Base-by-base conservation (phyloP, 2,329 filamentous ascomycete species). In the Penicillium thymicola region DNA sequence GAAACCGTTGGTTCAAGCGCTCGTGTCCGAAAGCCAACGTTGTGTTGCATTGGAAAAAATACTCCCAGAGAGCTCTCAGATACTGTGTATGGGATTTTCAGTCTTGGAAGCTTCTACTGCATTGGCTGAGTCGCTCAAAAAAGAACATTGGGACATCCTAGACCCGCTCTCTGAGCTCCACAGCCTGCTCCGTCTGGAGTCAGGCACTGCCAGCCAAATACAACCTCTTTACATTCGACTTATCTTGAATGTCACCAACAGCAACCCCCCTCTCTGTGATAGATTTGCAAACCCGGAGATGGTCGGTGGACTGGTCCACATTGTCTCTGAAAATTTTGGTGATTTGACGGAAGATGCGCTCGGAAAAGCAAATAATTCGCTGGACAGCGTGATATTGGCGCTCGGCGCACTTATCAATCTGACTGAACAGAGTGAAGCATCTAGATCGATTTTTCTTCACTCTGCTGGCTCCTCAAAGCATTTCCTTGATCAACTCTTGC, bases 401-500 rank as follows among this genome's bases (percentile, higher is more conserved):
- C 78, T 96, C 38, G 92, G 91, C 0, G 85, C 90, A 23, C 83
- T 93, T 74, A 96, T 96, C 72, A 97, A 97, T 67, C 83, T 97
- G 53, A 84, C 90, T 9, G 92, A 96, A 70, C 87, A 90, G 68
- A 91, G 86, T 67, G 78, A 85, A 16, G 72, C 79, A 23, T 87
- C 89, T 13, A 80, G 87, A 51, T 71, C 76, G 67, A 59, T 77
- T 72, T 67, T 82, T 71, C 62, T 84, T 68, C 59, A 70, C 59
- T 62, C 72, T 60, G 53, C 67, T 73, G 57, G 45, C 55, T 72
- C 69, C 53, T 73, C 61, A 38, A 67, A 69, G 56, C 75, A 71
- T 67, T 77, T 84, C 8, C 73, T 92, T 36, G 81, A 85, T 47
- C 75, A 75, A 48, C 78, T 95, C 36, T 79, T 89, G 32, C 74